A percentile compares a stretch with the other conserved stretches of the same genome.
Conservation (phyloP, 2,329 filamentous ascomycete species). For the Aureobasidium leucospermi region DNA sequence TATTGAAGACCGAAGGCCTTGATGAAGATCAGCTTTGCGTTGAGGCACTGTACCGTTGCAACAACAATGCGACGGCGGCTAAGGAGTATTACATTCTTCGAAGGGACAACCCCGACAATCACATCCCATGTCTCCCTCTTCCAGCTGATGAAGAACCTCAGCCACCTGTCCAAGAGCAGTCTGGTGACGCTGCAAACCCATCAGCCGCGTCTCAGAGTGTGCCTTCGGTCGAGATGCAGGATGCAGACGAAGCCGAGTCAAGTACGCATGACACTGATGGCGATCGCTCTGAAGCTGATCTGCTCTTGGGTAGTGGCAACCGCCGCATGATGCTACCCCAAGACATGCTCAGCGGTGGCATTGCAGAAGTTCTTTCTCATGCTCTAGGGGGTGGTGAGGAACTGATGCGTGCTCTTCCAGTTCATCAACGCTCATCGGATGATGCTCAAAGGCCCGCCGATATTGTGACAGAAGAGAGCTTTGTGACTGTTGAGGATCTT, state of each 20-base stretch:
- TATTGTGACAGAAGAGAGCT: conserved; percentile 26
- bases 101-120: conserved; percentile 16
- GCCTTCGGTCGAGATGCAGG: conserved; percentile 33
- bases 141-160: conserved; percentile 19
- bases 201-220: conserved; percentile 1
- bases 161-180: conserved; percentile 1
- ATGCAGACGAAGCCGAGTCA: conserved; percentile 20
- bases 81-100: conserved; percentile 64
- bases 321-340: conserved; percentile 3
- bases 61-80: conserved; percentile 54
- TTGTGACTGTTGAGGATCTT: conserved; percentile 66
- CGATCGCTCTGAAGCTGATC: background rate
- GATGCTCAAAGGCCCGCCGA: conserved; percentile 5
- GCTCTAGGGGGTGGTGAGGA: conserved; percentile 10
- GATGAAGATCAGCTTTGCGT: conserved; percentile 54
- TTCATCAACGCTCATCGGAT: conserved; percentile 2
- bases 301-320: conserved; percentile 1
- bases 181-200: background rate
- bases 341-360: conserved; percentile 6
- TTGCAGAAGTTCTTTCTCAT: conserved; percentile 11
- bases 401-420: conserved; percentile 7
- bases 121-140: conserved; percentile 24
- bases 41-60: conserved; percentile 78
- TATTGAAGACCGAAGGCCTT: conserved; percentile 44
- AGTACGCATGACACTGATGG: conserved; percentile 15